A percentile compares a stretch with the other conserved stretches of the same genome.
phyloP scores from a whole-genome alignment of 495 filamentous ascomycete species.

The Peziza echinospora region DNA sequence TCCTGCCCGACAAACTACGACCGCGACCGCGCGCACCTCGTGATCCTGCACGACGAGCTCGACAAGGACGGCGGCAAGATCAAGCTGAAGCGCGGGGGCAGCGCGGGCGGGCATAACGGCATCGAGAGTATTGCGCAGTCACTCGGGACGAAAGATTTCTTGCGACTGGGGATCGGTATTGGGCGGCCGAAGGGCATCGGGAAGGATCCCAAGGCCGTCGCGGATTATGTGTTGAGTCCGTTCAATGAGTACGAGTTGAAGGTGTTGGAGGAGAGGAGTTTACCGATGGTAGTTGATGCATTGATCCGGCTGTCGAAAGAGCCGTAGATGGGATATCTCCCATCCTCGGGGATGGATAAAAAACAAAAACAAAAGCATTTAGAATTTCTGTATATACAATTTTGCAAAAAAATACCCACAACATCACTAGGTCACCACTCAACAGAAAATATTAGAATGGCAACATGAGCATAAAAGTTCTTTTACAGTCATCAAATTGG shows the following conservation, averaged over 20 bases:
- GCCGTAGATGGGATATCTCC: no score
- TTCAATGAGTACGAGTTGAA: conserved; percentile 33
- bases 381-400: no score
- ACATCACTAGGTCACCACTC: no score
- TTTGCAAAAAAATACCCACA: no score
- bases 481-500: no score
- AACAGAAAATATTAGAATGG: no score
- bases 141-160: conserved; percentile 14
- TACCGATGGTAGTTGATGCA: not conserved
- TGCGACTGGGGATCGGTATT: conserved; percentile 41
- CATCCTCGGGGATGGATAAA: no score
- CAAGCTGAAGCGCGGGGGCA: conserved; percentile 33
- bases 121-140: conserved; percentile 41
- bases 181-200: conserved; percentile 41
- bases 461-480: no score
- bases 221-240: conserved; percentile 44
- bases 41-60: conserved; percentile 69
- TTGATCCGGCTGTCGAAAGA: no score
- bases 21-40: conserved; percentile 27
- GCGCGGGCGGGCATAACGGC: conserved; percentile 54
- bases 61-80: conserved; percentile 46
- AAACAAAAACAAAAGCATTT: no score
- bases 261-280: conserved; percentile 5
- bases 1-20: conserved; percentile 21
- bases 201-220: conserved; percentile 35